Base-by-base conservation (phyloP, 768 basidiomycete genomes). In the Boletus vinaceobasis region DNA sequence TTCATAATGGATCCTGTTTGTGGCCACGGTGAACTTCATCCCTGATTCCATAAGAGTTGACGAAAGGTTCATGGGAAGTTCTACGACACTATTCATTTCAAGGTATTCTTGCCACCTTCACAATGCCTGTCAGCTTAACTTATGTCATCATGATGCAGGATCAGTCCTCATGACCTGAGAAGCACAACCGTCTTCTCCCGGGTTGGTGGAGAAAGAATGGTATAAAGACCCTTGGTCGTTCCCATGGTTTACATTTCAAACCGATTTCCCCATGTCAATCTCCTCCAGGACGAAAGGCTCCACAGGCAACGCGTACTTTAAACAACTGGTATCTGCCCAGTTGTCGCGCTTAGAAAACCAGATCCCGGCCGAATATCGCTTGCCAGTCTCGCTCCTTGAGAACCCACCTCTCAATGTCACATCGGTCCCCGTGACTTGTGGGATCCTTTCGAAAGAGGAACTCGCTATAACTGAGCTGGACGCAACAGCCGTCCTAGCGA, bases 401-500 rank as follows among this genome's bases (percentile, higher is more conserved):
- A 47, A 58, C 21, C 61, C 61, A 19, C 68, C 66, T 5, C 61
- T 70, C 48, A 65, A 75, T 36, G 73, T 75, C 15, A 69, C 68
- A 5, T 50, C 46, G 14, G 67, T 75, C 5, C 72, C 74, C 0
- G 58, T 59, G 26, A 60, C 62, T 14, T 71, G 64, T 15, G 73
- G 71, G 8, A 56, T 75, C 6, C 59, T 75, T 48, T 64, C 64
- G 2, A 21, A 56, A 21, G 54, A 65, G 42, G 72, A 75, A 52
- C 55, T 75, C 26, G 61, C 60, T 4, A 67, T 75, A 3, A 75
- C 74, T 4, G 61, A 64, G 14, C 62, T 72, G 3, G 75, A 77
- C 39, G 73, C 75, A n/a, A 74, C 71, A n/a, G 66, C 58, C 7
- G 55, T 77, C 27, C 43, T 68, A 19, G 44, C 59, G 43, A 55